Percentiles rank a stretch among this genome's conserved stretches.
phyloP scores from a whole-genome alignment of 2,329 filamentous ascomycete species.

The Cladophialophora bantiana region DNA sequence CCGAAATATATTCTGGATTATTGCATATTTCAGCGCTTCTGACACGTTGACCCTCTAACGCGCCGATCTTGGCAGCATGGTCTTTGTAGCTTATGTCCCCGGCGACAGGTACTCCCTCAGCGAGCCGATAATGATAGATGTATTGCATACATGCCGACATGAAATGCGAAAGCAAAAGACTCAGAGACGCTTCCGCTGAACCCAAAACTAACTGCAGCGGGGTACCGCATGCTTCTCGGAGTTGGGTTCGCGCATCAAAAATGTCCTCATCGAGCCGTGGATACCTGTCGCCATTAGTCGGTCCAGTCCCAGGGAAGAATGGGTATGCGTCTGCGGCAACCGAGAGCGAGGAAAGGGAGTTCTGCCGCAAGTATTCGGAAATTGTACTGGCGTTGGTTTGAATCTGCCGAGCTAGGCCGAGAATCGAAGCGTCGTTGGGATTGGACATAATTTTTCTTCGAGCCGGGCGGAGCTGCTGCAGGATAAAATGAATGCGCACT shows the following conservation, averaged over 20 bases:
- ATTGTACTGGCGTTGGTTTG: constrained; percentile 8
- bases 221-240: constrained; percentile 6
- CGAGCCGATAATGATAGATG: constrained; percentile 42
- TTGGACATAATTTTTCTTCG: not conserved
- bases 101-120: constrained; percentile 40
- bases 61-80: constrained; percentile 33
- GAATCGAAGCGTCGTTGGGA: not conserved
- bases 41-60: constrained; percentile 39
- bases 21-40: constrained; percentile 43
- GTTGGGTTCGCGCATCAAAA: constrained; percentile 7
- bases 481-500: not conserved
- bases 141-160: constrained; percentile 44
- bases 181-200: not conserved
- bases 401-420: constrained; percentile 17
- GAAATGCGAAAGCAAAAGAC: not conserved
- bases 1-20: constrained; percentile 43
- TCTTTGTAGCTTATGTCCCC: constrained; percentile 36
- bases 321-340: constrained; percentile 20
- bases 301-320: constrained; percentile 25
- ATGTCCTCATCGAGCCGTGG: constrained; percentile 10
- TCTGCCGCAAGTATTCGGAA: constrained; percentile 13
- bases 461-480: not conserved
- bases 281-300: constrained; percentile 4
- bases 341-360: constrained; percentile 15
- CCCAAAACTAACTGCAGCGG: constrained; percentile 16